These are phyloP conservation scores for Calonectria pauciramosa DNA, from an alignment of 2,329 filamentous ascomycete genomes.

Conservation along the genomic window DNA sequence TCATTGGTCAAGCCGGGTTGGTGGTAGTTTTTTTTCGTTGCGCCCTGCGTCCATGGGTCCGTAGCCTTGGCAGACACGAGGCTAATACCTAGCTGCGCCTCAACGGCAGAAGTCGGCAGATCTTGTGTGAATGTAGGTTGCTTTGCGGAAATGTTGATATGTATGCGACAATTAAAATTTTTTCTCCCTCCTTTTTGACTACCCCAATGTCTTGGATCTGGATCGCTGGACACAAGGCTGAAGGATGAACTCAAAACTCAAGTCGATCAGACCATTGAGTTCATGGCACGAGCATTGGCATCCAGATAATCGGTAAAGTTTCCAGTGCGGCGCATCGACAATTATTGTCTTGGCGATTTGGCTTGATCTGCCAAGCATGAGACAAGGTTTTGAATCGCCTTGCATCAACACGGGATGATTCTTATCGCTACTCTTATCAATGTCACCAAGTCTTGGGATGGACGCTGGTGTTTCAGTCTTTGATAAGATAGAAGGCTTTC, in stretches of 20 bases:
- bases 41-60: not conserved
- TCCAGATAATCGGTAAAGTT: not conserved
- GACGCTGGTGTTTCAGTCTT: not conserved
- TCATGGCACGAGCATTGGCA: not conserved
- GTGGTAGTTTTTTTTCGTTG: not conserved
- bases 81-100: not conserved
- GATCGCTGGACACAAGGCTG: not conserved
- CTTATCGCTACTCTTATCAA: not conserved
- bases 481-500: not conserved
- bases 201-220: not conserved
- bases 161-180: not conserved
- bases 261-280: not conserved
- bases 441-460: not conserved
- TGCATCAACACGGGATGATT: not conserved
- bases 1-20: not conserved
- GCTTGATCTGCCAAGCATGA: not conserved
- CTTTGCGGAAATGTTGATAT: not conserved
- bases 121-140: not conserved
- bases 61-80: not conserved
- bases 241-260: not conserved
- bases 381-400: not conserved
- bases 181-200: not conserved
- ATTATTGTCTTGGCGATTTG: not conserved
- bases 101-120: not conserved
- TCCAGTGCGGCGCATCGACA: not conserved